Evolutionary conservation across 2,329 filamentous ascomycete species (phyloP), one percentile per base, ranked within the genome.

Genomic region (Trichoderma sp.): DNA sequence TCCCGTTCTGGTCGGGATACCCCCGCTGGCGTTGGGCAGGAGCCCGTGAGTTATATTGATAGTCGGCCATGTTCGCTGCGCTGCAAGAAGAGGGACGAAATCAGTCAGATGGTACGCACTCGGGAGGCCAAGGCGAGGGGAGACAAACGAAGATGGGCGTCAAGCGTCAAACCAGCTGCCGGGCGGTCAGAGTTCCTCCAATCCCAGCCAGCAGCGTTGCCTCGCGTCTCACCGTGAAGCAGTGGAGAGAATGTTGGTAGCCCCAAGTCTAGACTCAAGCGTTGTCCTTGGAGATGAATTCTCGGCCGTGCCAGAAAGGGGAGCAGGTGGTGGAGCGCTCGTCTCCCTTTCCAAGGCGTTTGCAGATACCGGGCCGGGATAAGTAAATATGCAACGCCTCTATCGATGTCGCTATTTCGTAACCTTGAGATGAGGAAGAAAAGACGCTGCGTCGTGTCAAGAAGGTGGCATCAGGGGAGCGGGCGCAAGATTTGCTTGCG

Each of bases 11-110:
- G 75, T 88, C 85, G 78, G 79, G 87, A 88, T 90, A 88, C 79
- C 88, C 86, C 75, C 85, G 84, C 78, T 84, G 85, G 50, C 84
- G 84, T 71, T 86, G 85, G 68, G 84, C 84, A 82, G 85, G 84
- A 77, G 84, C 84, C 79, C 88, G 87, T 82, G 89, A 86, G 79
- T 88, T 87, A 80, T 88, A 87, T 77, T 87, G 88, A 80, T 91
- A 91, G 81, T 91, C 89, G 80, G 89, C 88, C 89, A 91, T 91
- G 81, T 78, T 84, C 76, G 12, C 31, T 59, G 66, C 71, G 35
- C 68, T 65, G 65, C 59, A 60, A 59, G 53, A 60, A 59, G 53
- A 33, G 27, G 33, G 50, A 45, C 45, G 33, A 31, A n/a, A 50
- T 64, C 59, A 68, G 71, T 76, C 56, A 76, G 69, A 75, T 53